These are phyloP conservation scores for Bryoerythrophyllum caledonicum DNA, from an alignment of 225 moss, liverwort and hornwort genomes.

Conservation along the genomic window DNA sequence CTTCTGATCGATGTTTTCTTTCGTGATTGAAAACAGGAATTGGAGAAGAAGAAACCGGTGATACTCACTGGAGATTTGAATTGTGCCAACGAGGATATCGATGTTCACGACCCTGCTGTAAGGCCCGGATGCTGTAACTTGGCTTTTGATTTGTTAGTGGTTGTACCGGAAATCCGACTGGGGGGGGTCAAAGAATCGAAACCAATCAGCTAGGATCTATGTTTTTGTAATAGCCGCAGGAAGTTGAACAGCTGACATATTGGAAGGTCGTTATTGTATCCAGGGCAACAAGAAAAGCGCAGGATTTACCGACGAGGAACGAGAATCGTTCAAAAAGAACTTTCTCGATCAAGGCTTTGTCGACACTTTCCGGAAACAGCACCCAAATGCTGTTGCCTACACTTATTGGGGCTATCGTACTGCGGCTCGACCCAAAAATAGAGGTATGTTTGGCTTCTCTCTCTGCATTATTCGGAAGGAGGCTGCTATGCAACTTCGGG, in stretches of 20 bases:
- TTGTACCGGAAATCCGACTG: background rate
- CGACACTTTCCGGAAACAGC: constrained; percentile 83
- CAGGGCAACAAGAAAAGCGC: constrained; percentile 85
- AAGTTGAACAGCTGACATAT: constrained; percentile 18
- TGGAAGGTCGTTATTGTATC: constrained; percentile 12
- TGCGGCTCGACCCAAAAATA: constrained; percentile 75
- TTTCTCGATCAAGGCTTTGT: constrained; percentile 82
- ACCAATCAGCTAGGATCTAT: background rate
- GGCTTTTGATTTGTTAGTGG: background rate
- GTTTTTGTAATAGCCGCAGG: background rate
- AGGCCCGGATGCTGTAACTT: constrained; percentile 24
- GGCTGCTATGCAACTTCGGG: background rate
- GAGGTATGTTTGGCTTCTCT: constrained; percentile 45
- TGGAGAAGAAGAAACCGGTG: constrained; percentile 91
- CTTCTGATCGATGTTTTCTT: constrained; percentile 1
- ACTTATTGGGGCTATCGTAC: constrained; percentile 94
- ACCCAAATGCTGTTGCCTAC: constrained; percentile 81
- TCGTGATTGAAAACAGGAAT: constrained; percentile 40
- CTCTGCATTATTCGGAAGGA: background rate
- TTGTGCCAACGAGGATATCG: constrained; percentile 77
- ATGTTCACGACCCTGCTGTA: constrained; percentile 80
- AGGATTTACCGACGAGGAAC: constrained; percentile 85
- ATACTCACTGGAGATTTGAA: constrained; percentile 93
- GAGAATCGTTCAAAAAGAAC: constrained; percentile 73
- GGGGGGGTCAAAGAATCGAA: background rate